phyloP scores from a whole-genome alignment of 1,284 basidiomycete genomes.

The Puccinia coronata region DNA sequence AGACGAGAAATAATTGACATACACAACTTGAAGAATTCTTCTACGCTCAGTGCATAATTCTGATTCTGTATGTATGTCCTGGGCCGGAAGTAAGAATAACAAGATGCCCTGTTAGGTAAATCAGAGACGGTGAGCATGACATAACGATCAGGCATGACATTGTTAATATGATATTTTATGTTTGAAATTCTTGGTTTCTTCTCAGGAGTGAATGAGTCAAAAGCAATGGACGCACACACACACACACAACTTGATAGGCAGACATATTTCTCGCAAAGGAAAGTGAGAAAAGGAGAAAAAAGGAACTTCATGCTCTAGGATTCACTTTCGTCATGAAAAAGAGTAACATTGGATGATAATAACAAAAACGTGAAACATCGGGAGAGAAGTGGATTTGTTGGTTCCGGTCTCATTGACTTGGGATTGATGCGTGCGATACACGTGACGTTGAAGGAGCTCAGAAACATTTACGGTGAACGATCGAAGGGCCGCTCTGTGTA shows the following conservation, averaged over 20 bases:
- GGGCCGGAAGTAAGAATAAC: too few species aligned
- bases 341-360: constrained; percentile 3
- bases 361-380: constrained; percentile 8
- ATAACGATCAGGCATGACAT: too few species aligned
- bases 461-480: constrained; percentile 50
- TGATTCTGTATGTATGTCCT: too few species aligned
- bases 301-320: constrained; percentile 3
- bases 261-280: not conserved
- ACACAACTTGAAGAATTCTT: too few species aligned
- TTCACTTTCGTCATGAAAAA: constrained; percentile 6
- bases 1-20: too few species aligned
- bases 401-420: constrained; percentile 16
- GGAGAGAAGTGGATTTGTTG: constrained; percentile 1
- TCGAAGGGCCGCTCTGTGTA: constrained; percentile 45
- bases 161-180: too few species aligned
- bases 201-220: not conserved
- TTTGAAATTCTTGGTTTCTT: too few species aligned
- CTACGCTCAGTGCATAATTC: too few species aligned
- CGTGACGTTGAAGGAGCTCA: constrained; percentile 13
- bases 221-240: not conserved
- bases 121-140: too few species aligned
- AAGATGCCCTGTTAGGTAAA: too few species aligned
- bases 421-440: not conserved
- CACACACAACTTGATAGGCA: not conserved
- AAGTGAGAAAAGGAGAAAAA: not conserved